Evolutionary conservation across 306 rosid genomes (phyloP), one percentile per base, ranked within the genome.

Genomic region (Astragalus glycyphyllos): DNA sequence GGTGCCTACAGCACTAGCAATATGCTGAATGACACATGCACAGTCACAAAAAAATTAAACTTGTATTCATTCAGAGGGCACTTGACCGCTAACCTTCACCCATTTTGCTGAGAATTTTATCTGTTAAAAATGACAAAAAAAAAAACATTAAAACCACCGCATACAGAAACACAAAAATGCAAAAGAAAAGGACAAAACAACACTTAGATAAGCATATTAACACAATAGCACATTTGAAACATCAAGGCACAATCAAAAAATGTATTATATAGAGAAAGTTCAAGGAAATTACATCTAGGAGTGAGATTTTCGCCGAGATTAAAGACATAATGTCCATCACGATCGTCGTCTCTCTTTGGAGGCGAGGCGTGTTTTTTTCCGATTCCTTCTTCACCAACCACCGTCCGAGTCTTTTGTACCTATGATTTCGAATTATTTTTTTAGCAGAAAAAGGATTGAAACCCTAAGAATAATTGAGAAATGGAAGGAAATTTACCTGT

Each of bases 1-100:
- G 62, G 98, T 92, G 98, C 98, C 98, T 92, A 92, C 98, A 92
- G 98, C 97, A 90, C 98, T 88, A 90, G 96, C 90, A 92, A 90
- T 20, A 77, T 80, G 97, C 96, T 72, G 90, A 92, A 84, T 89
- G 96, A 88, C 96, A 80, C 84, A 86, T 82, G 87, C 88, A 85
- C 76, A 85, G 82, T 84, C 83, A 84, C 85, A 88, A 79, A 86
- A 69, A 86, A 58, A 88, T 79, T 83, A 90, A 89, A 79, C 96
- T 82, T 80, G 96, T 79, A 89, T 75, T 83, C 87, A 89, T 90
- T 83, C 87, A 89, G 90, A 90, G 69, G 84, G 72, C 90, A 86
- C 97, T 85, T 76, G 92, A 90, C 92, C 85, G 89, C 98, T 90
- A 90, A 92, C 97, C 98, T 92, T 92, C 98, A 85, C 97, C 98